Conservation (phyloP, 176 grass and related monocot genomes). For the Secale cereale region DNA sequence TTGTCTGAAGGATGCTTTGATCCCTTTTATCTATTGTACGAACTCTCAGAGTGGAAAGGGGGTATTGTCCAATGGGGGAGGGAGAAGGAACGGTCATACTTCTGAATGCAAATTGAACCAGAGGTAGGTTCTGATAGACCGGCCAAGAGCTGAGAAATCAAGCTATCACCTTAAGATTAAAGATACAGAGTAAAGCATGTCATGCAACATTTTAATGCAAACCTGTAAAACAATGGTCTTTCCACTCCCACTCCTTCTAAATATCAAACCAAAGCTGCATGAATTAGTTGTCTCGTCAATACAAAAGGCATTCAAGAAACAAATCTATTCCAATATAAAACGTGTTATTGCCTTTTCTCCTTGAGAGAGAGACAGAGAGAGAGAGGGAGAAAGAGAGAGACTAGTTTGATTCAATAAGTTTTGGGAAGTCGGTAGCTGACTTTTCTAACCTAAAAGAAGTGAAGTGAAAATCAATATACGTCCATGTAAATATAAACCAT, state of each 20-base stretch:
- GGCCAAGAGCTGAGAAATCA: slow-evolving; percentile 63
- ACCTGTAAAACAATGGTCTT: slow-evolving; percentile 97
- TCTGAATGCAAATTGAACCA: slow-evolving; percentile 65
- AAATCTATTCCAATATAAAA: neutral
- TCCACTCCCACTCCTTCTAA: slow-evolving; percentile 78
- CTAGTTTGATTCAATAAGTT: no score
- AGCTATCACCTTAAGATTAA: slow-evolving; percentile 13
- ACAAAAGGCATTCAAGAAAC: neutral
- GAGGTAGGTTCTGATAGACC: slow-evolving; percentile 61
- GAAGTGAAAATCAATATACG: no score
- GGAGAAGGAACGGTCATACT: neutral
- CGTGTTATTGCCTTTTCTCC: no score
- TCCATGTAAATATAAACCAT: no score
- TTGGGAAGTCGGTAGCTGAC: no score
- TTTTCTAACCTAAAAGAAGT: no score
- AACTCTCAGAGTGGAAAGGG: no score
- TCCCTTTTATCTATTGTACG: no score
- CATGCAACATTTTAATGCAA: neutral
- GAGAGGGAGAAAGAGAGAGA: no score
- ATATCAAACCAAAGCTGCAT: slow-evolving; percentile 90
- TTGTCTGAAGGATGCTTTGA: no score
- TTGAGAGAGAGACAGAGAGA: no score
- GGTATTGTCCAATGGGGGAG: no score
- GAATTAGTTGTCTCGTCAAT: neutral
- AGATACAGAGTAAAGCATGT: neutral